Conservation (phyloP, 306 rosid species). For the Begonia loranthoides region DNA sequence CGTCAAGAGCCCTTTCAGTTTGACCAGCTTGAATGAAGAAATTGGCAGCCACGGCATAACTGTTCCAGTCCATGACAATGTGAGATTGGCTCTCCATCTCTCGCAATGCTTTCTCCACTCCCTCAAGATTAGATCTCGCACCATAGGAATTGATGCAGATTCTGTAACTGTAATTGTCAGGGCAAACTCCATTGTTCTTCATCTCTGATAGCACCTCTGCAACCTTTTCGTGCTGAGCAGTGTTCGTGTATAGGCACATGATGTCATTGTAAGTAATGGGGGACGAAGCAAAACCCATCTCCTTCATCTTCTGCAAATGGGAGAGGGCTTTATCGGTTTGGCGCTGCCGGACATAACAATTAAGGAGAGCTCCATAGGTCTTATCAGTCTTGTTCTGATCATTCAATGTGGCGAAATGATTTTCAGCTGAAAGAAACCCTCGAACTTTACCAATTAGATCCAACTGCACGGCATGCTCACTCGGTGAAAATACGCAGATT, state of each 20-base stretch:
- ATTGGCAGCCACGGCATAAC: conserved; percentile 60
- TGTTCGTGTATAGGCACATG: conserved; percentile 60
- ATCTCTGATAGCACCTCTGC: conserved; percentile 47
- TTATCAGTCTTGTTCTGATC: conserved; percentile 34
- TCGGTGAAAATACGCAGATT: conserved; percentile 50
- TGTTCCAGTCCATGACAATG: conserved; percentile 74
- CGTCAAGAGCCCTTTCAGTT: conserved; percentile 29
- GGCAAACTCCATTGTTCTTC: conserved; percentile 46
- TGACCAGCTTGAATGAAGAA: conserved; percentile 39
- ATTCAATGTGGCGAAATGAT: conserved; percentile 39
- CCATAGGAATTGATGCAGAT: conserved; percentile 74
- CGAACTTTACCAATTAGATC: conserved; percentile 64
- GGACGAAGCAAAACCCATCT: conserved; percentile 51
- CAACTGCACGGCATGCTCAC: conserved; percentile 72
- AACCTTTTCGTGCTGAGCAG: conserved; percentile 61
- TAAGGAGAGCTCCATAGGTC: conserved; percentile 74
- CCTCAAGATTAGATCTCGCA: conserved; percentile 41
- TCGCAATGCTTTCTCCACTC: conserved; percentile 35
- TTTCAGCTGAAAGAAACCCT: conserved; percentile 46
- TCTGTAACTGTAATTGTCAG: conserved; percentile 76
- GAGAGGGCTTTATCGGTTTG: conserved; percentile 40
- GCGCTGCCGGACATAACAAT: conserved; percentile 65
- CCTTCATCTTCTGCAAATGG: conserved; percentile 65
- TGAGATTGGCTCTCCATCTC: conserved; percentile 63
- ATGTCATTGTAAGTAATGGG: conserved; percentile 59